phyloP scores from a whole-genome alignment of 2,329 filamentous ascomycete genomes.

The Diaporthe ampelina region DNA sequence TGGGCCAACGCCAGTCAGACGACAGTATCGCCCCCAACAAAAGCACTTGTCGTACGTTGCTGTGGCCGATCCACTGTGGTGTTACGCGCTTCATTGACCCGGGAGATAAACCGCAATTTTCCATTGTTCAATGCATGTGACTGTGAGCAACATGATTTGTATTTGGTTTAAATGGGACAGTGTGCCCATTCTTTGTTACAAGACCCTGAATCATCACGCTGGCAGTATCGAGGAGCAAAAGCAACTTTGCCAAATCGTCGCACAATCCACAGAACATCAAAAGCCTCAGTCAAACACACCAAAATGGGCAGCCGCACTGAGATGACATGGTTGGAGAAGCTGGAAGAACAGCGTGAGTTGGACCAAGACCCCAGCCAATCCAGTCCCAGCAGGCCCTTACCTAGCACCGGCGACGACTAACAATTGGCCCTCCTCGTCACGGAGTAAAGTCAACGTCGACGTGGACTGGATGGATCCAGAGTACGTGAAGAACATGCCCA shows the following conservation, averaged over 20 bases:
- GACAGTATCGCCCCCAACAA: slow-evolving; percentile 1
- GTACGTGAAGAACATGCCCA: slow-evolving; percentile 60
- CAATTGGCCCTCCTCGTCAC: not conserved
- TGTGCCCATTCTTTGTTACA: not conserved
- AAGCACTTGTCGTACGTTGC: not conserved
- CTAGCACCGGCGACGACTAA: not conserved
- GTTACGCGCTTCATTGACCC: not conserved
- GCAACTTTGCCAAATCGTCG: not conserved
- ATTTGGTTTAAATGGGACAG: not conserved
- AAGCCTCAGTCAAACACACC: not conserved
- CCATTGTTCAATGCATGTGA: not conserved
- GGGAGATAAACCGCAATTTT: not conserved
- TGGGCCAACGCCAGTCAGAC: not conserved
- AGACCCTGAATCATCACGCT: not conserved
- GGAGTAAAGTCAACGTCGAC: slow-evolving; percentile 60
- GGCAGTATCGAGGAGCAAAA: not conserved
- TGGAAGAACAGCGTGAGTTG: slow-evolving; percentile 56
- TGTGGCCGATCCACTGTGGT: not conserved
- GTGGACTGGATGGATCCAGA: slow-evolving; percentile 67
- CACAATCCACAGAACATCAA: not conserved
- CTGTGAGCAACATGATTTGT: not conserved
- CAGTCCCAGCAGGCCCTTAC: not conserved
- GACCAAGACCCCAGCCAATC: not conserved
- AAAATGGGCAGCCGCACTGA: slow-evolving; percentile 51
- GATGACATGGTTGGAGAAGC: slow-evolving; percentile 58